phyloP scores from a whole-genome alignment of 2,329 filamentous ascomycete genomes.

The Ascochyta fabae region DNA sequence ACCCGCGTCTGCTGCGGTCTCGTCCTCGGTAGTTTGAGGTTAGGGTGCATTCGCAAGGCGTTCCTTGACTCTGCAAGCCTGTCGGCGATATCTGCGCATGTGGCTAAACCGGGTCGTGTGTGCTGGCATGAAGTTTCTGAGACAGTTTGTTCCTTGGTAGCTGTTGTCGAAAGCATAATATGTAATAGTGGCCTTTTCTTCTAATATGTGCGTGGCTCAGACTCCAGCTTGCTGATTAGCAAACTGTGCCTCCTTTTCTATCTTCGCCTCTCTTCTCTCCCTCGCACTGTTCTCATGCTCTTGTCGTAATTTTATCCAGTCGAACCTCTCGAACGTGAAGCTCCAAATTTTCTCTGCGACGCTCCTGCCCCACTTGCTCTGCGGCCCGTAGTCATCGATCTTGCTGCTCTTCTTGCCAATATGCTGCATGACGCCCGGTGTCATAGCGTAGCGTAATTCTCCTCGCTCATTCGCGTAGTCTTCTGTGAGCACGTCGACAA shows the following conservation, averaged over 20 bases:
- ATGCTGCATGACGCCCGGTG: conserved; percentile 55
- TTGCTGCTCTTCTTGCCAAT: conserved; percentile 52
- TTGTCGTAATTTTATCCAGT: conserved; percentile 31
- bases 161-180: no score
- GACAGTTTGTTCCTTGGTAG: no score
- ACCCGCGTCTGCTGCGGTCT: no score
- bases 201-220: neutral
- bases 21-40: no score
- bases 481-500: conserved; percentile 52
- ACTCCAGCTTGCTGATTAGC: conserved; percentile 11
- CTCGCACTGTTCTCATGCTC: conserved; percentile 36
- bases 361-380: conserved; percentile 38
- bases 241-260: conserved; percentile 5
- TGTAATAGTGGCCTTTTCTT: no score
- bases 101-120: no score
- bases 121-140: no score
- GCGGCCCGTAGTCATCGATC: conserved; percentile 31
- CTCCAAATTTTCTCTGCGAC: conserved; percentile 50
- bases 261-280: conserved; percentile 9
- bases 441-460: conserved; percentile 51
- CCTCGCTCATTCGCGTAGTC: conserved; percentile 50
- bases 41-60: no score
- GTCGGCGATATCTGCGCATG: no score
- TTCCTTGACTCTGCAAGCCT: no score
- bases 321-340: conserved; percentile 47